phyloP scores from a whole-genome alignment of 2,329 filamentous ascomycete species.

The Stemphylium vesicarium region DNA sequence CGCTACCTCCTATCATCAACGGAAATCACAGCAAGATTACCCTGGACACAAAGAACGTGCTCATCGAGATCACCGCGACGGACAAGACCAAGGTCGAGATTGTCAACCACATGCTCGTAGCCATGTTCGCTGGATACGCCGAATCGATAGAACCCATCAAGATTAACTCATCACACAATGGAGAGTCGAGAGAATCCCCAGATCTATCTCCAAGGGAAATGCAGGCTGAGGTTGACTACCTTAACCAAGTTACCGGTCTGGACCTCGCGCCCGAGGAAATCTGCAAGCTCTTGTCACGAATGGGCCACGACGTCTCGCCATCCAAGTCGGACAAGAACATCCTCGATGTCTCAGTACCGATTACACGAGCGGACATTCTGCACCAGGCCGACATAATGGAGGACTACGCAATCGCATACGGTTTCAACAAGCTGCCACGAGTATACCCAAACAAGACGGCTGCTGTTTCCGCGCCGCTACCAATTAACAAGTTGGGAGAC shows the following conservation, averaged over 20 bases:
- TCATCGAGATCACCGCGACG: slow-evolving; percentile 96
- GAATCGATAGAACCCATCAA: slow-evolving; percentile 93
- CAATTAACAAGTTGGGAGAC: slow-evolving; percentile 93
- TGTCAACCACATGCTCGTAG: slow-evolving; percentile 91
- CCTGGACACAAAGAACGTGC: slow-evolving; percentile 86
- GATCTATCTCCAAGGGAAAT: slow-evolving; percentile 77
- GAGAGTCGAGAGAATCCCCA: slow-evolving; percentile 79
- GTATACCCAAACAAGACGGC: slow-evolving; percentile 84
- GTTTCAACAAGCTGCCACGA: slow-evolving; percentile 93
- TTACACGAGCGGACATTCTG: slow-evolving; percentile 90
- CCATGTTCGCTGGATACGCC: slow-evolving; percentile 96
- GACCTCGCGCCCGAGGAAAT: slow-evolving; percentile 75
- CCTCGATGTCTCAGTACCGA: slow-evolving; percentile 81
- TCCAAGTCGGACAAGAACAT: slow-evolving; percentile 71
- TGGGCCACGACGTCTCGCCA: slow-evolving; percentile 83
- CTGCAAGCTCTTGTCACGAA: slow-evolving; percentile 81
- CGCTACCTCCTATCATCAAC: slow-evolving; percentile 97
- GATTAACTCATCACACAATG: slow-evolving; percentile 90
- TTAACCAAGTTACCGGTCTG: slow-evolving; percentile 91
- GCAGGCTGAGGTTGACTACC: slow-evolving; percentile 86
- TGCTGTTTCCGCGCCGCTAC: slow-evolving; percentile 83
- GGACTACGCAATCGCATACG: slow-evolving; percentile 94
- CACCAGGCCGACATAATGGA: slow-evolving; percentile 99
- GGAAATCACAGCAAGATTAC: slow-evolving; percentile 96
- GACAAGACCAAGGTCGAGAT: slow-evolving; percentile 97